Conservation (phyloP, 169 alveolate species). For the Perkinsus chesapeaki region DNA sequence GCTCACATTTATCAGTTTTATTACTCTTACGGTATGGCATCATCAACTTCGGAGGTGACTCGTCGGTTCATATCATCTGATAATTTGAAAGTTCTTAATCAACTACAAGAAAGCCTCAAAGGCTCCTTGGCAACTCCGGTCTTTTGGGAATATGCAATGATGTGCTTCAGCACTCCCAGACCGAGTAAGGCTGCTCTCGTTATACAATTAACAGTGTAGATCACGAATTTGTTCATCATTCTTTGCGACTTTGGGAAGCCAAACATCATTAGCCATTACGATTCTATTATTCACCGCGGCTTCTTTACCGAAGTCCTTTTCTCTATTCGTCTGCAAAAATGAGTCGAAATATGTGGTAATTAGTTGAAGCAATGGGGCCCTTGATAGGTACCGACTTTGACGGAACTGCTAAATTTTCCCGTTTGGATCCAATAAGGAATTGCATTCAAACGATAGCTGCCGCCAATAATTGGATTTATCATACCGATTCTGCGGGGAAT, state of each 20-base stretch:
- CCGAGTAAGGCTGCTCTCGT: not conserved
- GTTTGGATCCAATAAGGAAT: not conserved
- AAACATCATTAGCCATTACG: no score
- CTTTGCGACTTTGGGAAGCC: no score
- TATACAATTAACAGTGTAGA: no score
- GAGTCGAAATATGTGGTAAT: no score
- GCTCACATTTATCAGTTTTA: no score
- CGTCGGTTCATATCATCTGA: not conserved
- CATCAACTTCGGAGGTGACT: not conserved
- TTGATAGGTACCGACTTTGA: not conserved
- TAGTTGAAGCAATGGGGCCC: no score
- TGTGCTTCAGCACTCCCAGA: not conserved
- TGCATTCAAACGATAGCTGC: not conserved
- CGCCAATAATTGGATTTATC: not conserved
- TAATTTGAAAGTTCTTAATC: not conserved
- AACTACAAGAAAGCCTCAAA: not conserved
- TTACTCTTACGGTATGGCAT: no score
- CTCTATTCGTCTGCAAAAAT: no score
- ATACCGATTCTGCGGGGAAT: not conserved
- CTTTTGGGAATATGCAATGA: not conserved
- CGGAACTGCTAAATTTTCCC: not conserved
- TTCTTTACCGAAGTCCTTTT: no score
- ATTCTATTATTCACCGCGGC: no score
- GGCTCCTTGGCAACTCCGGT: not conserved
- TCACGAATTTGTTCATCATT: no score